Evolutionary conservation across 2,329 filamentous ascomycete genomes (phyloP), one percentile per base, ranked within the genome.

Genomic region (Helotiales sp.): DNA sequence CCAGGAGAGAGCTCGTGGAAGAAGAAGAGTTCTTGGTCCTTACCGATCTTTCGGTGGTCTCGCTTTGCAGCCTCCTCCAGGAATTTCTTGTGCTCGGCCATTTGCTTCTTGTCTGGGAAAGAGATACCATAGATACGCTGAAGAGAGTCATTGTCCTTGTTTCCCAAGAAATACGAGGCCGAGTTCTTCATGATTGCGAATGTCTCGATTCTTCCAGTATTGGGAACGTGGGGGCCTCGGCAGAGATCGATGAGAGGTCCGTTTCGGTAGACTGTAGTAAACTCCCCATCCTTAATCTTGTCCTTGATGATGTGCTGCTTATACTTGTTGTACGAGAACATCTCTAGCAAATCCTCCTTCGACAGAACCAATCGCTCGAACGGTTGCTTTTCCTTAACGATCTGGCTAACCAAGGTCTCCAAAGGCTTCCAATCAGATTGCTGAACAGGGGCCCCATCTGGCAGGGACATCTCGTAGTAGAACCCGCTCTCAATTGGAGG

Each of bases 321-420:
- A 85, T 97, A 98, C 79, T 96, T 96, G 86, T 96, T 97, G 85
- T 97, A 96, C 75, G 89, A 88, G 84, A 98, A 98, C 92, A 98
- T 97, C 79, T 97, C 93, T 61, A 96, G 87, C 60, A 98, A 86
- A 73, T 98, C 90, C 63, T 95, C 91, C 82, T 98, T 98, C 72
- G 91, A 91, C 77, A 97, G 87, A 71, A 91, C 91, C 57, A 98
- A 84, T 67, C 96, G 89, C 83, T 97, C 92, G 78, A 98, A 98
- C 61, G 90, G 90, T 81, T 98, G 95, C 85, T 96, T 97, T 82
- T 97, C 94, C 85, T 97, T 97, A 80, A 97, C 92, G 71, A 96
- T 93, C 77, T 89, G 91, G 76, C 86, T 85, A 32, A 94, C 92
- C 71, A 93, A 89, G 68, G 85, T 89, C 81, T 97, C 93, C 22